phyloP scores from a whole-genome alignment of 371 early-diverging fungal species.

The Neoconidiobolus thromboides region DNA sequence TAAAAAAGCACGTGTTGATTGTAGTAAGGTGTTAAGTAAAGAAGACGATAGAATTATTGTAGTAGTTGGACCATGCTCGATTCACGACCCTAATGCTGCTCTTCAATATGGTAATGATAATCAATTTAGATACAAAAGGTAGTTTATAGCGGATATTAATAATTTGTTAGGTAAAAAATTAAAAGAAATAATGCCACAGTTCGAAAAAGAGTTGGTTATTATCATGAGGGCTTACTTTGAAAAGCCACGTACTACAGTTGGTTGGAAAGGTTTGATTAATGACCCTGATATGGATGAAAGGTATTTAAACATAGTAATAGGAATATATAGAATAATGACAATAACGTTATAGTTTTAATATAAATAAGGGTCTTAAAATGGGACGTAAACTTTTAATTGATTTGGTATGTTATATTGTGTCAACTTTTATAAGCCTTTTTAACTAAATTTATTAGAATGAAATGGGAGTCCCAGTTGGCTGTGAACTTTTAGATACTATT shows the following conservation, averaged over 20 bases:
- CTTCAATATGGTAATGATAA: constrained; percentile 36
- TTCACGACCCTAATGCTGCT: constrained; percentile 74
- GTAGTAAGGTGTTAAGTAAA: constrained; percentile 50
- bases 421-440: not conserved
- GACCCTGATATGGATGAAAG: constrained; percentile 70
- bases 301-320: constrained; percentile 11
- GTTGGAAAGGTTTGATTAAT: constrained; percentile 89
- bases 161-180: constrained; percentile 1
- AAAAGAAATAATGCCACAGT: not conserved
- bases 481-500: constrained; percentile 83
- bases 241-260: constrained; percentile 86
- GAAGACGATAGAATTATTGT: constrained; percentile 68
- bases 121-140: too few species aligned
- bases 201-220: constrained; percentile 41
- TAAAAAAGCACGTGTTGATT: constrained; percentile 35
- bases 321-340: not conserved
- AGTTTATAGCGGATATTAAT: too few species aligned
- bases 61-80: constrained; percentile 87
- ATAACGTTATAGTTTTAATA: constrained; percentile 32
- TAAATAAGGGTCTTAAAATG: constrained; percentile 76
- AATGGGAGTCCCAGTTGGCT: constrained; percentile 68
- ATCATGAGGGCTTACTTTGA: constrained; percentile 91
- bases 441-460: constrained; percentile 25
- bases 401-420: constrained; percentile 14
- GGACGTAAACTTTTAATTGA: constrained; percentile 59